Evolutionary conservation across 208 protist species (phyloP).

Genomic region (Trypanosoma mega): DNA sequence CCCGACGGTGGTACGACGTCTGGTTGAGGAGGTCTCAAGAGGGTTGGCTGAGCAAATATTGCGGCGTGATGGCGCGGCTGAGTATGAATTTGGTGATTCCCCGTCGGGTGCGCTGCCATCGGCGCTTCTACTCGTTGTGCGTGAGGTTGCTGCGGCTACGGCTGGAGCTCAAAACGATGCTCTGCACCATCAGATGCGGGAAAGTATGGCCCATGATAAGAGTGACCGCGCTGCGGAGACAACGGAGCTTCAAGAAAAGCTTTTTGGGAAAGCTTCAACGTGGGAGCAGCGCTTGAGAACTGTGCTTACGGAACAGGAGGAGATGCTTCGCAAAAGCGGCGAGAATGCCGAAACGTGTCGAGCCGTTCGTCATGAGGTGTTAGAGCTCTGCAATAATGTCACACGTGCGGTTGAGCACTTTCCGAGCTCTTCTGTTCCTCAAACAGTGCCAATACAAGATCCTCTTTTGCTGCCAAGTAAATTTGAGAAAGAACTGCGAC

Average conservation of each 20-base stretch:
- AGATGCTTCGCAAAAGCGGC: conserved; percentile 11
- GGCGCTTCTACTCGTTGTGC: conserved; percentile 18
- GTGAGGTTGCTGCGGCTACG: conserved; percentile 13
- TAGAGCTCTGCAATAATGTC: conserved; percentile 21
- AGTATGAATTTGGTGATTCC: neutral
- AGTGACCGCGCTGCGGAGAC: neutral
- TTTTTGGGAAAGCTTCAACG: neutral
- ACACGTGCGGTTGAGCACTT: conserved; percentile 11
- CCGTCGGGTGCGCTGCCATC: conserved; percentile 13
- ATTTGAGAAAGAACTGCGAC: too few species aligned
- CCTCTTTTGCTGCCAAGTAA: neutral
- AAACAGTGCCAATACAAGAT: neutral
- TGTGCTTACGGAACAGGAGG: conserved; percentile 10
- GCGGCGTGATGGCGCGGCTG: conserved; percentile 7
- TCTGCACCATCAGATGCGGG: conserved; percentile 4
- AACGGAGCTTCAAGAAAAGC: conserved; percentile 5
- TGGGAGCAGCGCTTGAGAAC: conserved; percentile 4
- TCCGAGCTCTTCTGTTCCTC: neutral
- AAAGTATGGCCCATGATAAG: conserved; percentile 10
- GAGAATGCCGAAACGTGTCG: conserved; percentile 16
- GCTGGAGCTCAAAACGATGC: conserved; percentile 14
- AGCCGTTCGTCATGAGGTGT: conserved; percentile 19
- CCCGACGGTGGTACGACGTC: conserved; percentile 4
- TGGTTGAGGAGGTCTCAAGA: conserved; percentile 17
- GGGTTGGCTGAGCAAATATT: conserved; percentile 16